Conservation (phyloP, 768 basidiomycete genomes). For the Rhodotorula taiwanensis region DNA sequence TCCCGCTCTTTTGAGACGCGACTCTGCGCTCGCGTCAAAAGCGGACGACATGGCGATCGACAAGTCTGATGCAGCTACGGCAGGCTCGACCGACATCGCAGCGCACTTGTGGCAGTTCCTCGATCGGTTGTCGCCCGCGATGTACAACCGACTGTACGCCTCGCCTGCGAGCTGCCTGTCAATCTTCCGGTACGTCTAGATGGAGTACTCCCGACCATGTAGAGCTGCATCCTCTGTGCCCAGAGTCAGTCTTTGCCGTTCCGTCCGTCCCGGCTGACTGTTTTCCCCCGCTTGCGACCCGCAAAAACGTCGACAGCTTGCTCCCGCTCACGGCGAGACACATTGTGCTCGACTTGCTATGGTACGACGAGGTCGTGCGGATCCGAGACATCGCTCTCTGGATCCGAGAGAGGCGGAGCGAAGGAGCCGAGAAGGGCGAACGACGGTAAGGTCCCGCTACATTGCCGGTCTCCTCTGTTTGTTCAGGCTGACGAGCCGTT, state of each 20-base stretch:
- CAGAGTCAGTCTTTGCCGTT: too few species aligned
- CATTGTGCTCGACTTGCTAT: slow-evolving; percentile 76
- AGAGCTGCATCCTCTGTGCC: slow-evolving; percentile 81
- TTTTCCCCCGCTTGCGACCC: too few species aligned
- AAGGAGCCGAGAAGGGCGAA: slow-evolving; percentile 20
- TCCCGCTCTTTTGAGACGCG: too few species aligned
- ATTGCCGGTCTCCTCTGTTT: slow-evolving; percentile 2
- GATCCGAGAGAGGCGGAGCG: slow-evolving; percentile 52
- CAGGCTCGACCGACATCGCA: slow-evolving; percentile 9
- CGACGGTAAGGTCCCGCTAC: slow-evolving; percentile 9
- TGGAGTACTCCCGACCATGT: slow-evolving; percentile 68
- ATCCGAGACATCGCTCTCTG: slow-evolving; percentile 61
- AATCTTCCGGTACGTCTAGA: slow-evolving; percentile 65
- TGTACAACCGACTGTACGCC: slow-evolving; percentile 70
- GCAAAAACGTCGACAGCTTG: slow-evolving; percentile 50
- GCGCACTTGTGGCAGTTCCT: slow-evolving; percentile 54
- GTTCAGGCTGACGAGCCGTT: slow-evolving; percentile 56
- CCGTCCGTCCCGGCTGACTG: too few species aligned
- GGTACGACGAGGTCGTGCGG: slow-evolving; percentile 71
- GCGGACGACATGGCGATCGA: neutral
- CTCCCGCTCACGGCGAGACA: slow-evolving; percentile 73
- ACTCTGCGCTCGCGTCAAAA: too few species aligned
- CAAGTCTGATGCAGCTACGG: neutral
- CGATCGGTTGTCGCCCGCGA: slow-evolving; percentile 68
- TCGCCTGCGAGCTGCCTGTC: slow-evolving; percentile 81